phyloP scores from a whole-genome alignment of 208 protist species.

The Acanthamoeba royreba region DNA sequence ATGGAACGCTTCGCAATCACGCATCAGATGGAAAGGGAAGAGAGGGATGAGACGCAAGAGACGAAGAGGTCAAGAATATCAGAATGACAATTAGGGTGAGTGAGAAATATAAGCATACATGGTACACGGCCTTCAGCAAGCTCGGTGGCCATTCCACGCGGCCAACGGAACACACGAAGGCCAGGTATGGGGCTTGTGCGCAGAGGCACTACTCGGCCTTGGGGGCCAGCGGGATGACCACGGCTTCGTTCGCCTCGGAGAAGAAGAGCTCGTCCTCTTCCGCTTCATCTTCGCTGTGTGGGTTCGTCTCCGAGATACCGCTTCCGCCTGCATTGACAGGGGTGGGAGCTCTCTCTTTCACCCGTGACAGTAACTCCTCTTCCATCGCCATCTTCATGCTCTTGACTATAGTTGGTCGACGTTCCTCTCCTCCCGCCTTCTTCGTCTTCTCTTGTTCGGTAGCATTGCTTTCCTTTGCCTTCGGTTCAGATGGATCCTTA shows the following conservation, averaged over 20 bases:
- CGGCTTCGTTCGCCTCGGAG: background rate
- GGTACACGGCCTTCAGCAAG: too few relatives aligned
- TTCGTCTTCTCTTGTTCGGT: background rate
- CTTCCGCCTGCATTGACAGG: background rate
- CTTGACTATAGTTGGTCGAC: background rate
- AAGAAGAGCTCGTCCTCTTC: constrained; percentile 23
- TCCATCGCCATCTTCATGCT: background rate
- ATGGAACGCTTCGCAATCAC: too few relatives aligned
- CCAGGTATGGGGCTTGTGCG: background rate
- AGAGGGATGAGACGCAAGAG: too few relatives aligned
- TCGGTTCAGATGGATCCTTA: background rate
- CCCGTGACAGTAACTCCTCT: background rate
- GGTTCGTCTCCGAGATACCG: background rate
- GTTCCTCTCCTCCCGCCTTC: background rate
- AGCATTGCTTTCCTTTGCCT: background rate
- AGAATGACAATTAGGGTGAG: background rate
- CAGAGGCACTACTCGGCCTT: background rate
- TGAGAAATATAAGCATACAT: background rate
- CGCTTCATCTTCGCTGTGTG: background rate
- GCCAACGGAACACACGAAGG: background rate
- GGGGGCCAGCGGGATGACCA: background rate
- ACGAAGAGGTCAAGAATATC: background rate
- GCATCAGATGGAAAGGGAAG: too few relatives aligned
- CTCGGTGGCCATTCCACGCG: too few relatives aligned
- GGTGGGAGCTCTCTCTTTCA: constrained; percentile 13